Conservation (phyloP, 1,139 yeast species). For the Lodderomyces parapsilosis region DNA sequence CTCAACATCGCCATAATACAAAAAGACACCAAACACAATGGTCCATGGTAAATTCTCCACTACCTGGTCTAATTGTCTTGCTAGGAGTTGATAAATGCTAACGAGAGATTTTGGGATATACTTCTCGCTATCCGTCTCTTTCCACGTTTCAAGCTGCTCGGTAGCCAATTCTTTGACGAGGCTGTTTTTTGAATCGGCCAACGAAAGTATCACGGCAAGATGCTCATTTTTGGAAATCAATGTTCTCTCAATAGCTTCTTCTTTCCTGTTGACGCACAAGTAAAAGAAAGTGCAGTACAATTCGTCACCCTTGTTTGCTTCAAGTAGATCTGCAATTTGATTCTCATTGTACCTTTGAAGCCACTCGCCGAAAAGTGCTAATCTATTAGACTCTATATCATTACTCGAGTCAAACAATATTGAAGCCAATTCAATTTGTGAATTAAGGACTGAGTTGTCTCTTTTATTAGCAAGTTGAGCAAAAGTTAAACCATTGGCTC, state of each 20-base stretch:
- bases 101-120: slow-evolving; percentile 54
- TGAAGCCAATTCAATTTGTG: slow-evolving; percentile 13
- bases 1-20: slow-evolving; percentile 54
- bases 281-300: slow-evolving; percentile 53
- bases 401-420: slow-evolving; percentile 23
- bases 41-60: slow-evolving; percentile 63
- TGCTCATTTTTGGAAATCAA: slow-evolving; percentile 60
- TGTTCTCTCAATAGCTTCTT: slow-evolving; percentile 63
- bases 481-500: slow-evolving; percentile 20
- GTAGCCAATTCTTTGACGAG: slow-evolving; percentile 54
- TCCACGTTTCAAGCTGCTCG: slow-evolving; percentile 69
- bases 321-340: slow-evolving; percentile 18
- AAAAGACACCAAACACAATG: slow-evolving; percentile 52
- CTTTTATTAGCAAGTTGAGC: slow-evolving; percentile 46
- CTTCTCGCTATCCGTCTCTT: slow-evolving; percentile 31
- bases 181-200: slow-evolving; percentile 67
- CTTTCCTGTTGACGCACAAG: slow-evolving; percentile 57
- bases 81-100: slow-evolving; percentile 61
- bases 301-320: slow-evolving; percentile 24
- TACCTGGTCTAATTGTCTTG: slow-evolving; percentile 51
- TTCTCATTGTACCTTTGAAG: slow-evolving; percentile 24
- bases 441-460: slow-evolving; percentile 15
- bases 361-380: slow-evolving; percentile 43
- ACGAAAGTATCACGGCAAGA: slow-evolving; percentile 66
- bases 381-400: slow-evolving; percentile 27